A percentile compares a stretch with the other conserved stretches of the same genome.
Conservation (phyloP, 208 protist species). For the Acanthamoeba healyi region DNA sequence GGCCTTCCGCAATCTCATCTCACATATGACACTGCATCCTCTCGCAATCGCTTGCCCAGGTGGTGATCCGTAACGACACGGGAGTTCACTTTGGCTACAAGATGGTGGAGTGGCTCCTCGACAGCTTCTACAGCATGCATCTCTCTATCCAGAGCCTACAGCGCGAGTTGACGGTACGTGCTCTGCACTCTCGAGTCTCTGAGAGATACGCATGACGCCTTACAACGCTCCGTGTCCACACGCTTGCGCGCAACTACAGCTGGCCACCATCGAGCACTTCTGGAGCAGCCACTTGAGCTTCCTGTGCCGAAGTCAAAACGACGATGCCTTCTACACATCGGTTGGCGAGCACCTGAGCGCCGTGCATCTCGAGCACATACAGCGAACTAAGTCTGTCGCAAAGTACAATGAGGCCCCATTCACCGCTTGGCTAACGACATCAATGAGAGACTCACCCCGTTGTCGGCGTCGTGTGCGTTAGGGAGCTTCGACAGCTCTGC, state of each 20-base stretch:
- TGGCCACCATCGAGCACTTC: constrained; percentile 4
- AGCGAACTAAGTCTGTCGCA: not conserved
- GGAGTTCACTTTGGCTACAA: not conserved
- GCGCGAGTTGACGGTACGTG: constrained; percentile 2
- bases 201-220: too few species aligned
- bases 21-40: too few species aligned
- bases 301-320: not conserved
- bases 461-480: too few species aligned
- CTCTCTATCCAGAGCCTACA: not conserved
- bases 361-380: not conserved
- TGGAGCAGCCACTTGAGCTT: not conserved
- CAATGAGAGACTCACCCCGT: too few species aligned
- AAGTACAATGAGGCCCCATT: too few species aligned
- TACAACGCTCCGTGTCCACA: too few species aligned
- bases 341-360: not conserved
- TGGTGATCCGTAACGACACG: not conserved
- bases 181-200: too few species aligned
- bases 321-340: not conserved
- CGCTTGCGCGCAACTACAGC: too few species aligned
- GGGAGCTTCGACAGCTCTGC: too few species aligned
- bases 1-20: too few species aligned
- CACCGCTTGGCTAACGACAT: too few species aligned
- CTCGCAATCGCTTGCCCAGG: too few species aligned
- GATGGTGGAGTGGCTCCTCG: not conserved
- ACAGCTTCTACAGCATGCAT: not conserved